Base-by-base conservation (phyloP, 208 protist species). In the Novymonas esmeraldas region DNA sequence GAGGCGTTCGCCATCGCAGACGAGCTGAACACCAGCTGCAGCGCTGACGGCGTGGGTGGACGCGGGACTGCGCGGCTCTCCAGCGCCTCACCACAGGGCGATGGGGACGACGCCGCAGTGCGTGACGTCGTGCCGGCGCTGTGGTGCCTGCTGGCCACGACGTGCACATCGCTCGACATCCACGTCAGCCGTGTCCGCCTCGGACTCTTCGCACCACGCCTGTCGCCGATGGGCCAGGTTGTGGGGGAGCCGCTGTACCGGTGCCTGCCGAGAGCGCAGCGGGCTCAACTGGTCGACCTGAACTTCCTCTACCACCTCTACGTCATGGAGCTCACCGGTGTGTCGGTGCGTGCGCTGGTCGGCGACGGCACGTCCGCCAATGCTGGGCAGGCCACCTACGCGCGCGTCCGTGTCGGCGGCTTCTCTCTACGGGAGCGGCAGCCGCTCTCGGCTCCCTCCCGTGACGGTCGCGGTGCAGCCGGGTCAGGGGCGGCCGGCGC, bases 211-310 rank as follows among this genome's bases (percentile, higher is more conserved):
- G 76, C 85, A 31, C 81, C 85, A 14, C 79, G 85, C 11, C 80
- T 91, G 22, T 91, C 85, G 16, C 82, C 82, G 28, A 70, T 78
- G 60, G 77, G 82, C n/a, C 36, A 70, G 20, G 70, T 60, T 16
- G 63, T 91, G 22, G 85, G 85, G 24, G 77, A 90, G 34, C 81
- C 85, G 7, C 65, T 91, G 18, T 74, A 74, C 55, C 82, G 82
- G 22, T 88, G 81, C 59, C 64, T 91, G 9, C 79, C 81, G 2
- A 31, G 22, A 14, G 62, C 70, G 3, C 70, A 76, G 49, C 65
- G 52, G 5, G 68, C 56, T 13, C 41, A 63, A 20, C 62, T 76
- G 20, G 29, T 67, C 1, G 63, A 77, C 59, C 10, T 73, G n/a
- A 54, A 45, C 24, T 71, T 55, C 7, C 63, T 84, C 29, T 84